Base-by-base conservation (phyloP, 768 basidiomycete genomes). In the Tulasnella calospora region DNA sequence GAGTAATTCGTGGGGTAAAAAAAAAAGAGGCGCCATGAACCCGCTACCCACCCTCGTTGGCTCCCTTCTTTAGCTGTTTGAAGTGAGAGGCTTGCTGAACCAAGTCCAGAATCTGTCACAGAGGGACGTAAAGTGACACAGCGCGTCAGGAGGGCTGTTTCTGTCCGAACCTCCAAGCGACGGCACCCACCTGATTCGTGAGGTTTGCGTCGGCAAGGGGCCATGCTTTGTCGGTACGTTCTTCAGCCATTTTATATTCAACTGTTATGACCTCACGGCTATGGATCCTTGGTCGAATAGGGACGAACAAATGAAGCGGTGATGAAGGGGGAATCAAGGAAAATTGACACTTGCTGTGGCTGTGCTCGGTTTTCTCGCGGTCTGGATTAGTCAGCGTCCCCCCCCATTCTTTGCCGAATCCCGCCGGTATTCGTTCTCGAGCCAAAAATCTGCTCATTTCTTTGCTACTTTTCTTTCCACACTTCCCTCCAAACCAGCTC, bases 51-150 rank as follows among this genome's bases (percentile, higher is more conserved):
- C 94, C 94, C 90, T 99, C 98, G 85, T 99, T 99, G 61, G 98
- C 98, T 80, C 98, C 97, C 87, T 98, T 98, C 87, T 98, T 99
- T 71, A 98, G 87, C 85, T 98, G 96, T 86, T 98, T 98, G 88
- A 97, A 98, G 85, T 96, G 92, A n/a, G 90, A 88, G 57, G 97
- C 96, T 86, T 97, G 94, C 84, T 98, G 95, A 41, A 98, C 93
- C 78, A 99, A 88, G 83, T 99, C 97, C 76, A 99, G 89, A 83
- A 99, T 98, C 95, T 97, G 77, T 4, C 36, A 36, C 35, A 3
- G 51, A 46, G 36, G 82, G 61, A 67, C 61, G 61, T 67, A 67
- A 67, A 27, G 46, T 23, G 40, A 44, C 19, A 81, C 21, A 35
- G 38, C 40, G 51, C 74, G 41, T 73, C 13, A 44, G 61, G 33